A percentile compares a stretch with the other conserved stretches of the same genome.
Conservation (phyloP, 495 filamentous ascomycete species). For the Eremomyces bilateralis region DNA sequence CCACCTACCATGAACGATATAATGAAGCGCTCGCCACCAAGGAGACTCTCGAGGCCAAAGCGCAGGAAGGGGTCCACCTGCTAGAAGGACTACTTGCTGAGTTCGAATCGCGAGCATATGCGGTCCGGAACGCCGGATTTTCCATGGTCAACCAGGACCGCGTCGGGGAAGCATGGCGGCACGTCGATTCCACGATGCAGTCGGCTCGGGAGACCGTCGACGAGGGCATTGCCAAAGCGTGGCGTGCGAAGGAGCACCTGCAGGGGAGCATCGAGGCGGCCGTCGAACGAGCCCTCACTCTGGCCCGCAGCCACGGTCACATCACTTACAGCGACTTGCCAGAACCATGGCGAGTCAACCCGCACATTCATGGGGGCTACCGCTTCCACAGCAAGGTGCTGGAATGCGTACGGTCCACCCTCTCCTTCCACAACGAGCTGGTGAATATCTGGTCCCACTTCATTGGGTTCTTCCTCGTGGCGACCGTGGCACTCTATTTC, state of each 20-base stretch:
- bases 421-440: constrained; percentile 71
- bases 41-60: constrained; percentile 78
- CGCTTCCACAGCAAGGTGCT: constrained; percentile 78
- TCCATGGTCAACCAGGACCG: constrained; percentile 27
- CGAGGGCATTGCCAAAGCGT: constrained; percentile 54
- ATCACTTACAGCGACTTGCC: constrained; percentile 81
- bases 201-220: constrained; percentile 62
- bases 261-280: constrained; percentile 65
- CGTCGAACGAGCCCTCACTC: constrained; percentile 53
- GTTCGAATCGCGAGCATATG: constrained; percentile 60
- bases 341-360: constrained; percentile 83
- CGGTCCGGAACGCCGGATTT: constrained; percentile 32
- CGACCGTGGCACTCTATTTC: constrained; percentile 87
- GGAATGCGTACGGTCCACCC: constrained; percentile 65
- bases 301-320: constrained; percentile 60
- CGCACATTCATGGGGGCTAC: constrained; percentile 76
- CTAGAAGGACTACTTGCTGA: constrained; percentile 69
- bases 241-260: constrained; percentile 51
- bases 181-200: constrained; percentile 51
- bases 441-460: constrained; percentile 97
- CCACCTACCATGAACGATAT: constrained; percentile 36
- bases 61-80: constrained; percentile 62
- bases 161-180: constrained; percentile 47
- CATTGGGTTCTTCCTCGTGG: constrained; percentile 66
- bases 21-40: constrained; percentile 70